Evolutionary conservation across 2,329 filamentous ascomycete species (phyloP).

Genomic region (Hypomyces rosellus): DNA sequence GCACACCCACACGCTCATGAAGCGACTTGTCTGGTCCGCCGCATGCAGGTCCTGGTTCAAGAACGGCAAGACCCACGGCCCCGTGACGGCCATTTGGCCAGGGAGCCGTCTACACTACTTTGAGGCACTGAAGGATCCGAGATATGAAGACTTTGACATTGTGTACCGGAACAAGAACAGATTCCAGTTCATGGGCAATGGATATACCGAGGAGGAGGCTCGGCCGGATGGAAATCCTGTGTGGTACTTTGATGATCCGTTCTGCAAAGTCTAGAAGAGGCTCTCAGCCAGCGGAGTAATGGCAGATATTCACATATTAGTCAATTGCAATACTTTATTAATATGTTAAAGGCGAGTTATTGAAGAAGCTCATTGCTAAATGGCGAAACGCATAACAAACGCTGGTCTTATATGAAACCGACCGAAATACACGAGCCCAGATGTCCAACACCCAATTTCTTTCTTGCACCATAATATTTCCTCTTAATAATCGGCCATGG

Average conservation of each 20-base stretch:
- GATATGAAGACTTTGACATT: constrained; percentile 4
- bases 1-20: constrained; percentile 1
- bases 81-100: constrained; percentile 3
- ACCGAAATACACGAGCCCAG: too few relatives aligned
- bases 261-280: not conserved
- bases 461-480: too few relatives aligned
- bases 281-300: too few relatives aligned
- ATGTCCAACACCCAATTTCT: too few relatives aligned
- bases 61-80: constrained; percentile 3
- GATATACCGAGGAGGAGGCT: not conserved
- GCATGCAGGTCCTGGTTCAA: constrained; percentile 4
- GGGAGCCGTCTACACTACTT: constrained; percentile 1
- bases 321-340: too few relatives aligned
- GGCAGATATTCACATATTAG: too few relatives aligned
- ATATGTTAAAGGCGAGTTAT: too few relatives aligned
- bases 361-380: too few relatives aligned
- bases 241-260: constrained; percentile 6
- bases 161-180: constrained; percentile 1
- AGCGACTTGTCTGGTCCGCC: not conserved
- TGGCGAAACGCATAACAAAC: too few relatives aligned
- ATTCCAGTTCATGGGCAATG: constrained; percentile 2
- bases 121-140: not conserved
- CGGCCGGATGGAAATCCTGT: not conserved
- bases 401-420: too few relatives aligned
- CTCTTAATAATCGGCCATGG: too few relatives aligned